Conservation (phyloP, 257 asterid genomes). For the Anisodus acutangulus region DNA sequence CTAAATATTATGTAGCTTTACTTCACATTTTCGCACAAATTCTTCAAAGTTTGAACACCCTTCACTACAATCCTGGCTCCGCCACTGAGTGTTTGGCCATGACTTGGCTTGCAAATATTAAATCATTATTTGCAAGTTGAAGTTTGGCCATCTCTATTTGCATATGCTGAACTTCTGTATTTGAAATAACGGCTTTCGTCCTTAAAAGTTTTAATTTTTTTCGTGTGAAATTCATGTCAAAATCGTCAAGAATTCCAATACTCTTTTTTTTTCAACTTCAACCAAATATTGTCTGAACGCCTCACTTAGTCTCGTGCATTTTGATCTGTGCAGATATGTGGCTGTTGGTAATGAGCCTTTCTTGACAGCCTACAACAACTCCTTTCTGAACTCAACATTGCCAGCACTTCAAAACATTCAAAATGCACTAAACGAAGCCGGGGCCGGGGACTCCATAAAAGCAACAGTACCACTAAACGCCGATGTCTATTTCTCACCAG, state of each 20-base stretch:
- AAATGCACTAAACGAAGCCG: slow-evolving; percentile 54
- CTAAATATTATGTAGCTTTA: too few species aligned
- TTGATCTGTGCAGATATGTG: slow-evolving; percentile 40
- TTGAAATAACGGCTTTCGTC: neutral
- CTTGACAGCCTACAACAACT: slow-evolving; percentile 46
- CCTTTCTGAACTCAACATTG: slow-evolving; percentile 47
- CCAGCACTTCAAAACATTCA: slow-evolving; percentile 53
- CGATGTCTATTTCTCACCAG: slow-evolving; percentile 49
- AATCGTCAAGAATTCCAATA: neutral
- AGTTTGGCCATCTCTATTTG: neutral
- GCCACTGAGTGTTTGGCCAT: too few species aligned
- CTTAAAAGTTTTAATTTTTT: neutral
- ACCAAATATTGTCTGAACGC: neutral
- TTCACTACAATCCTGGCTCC: too few species aligned
- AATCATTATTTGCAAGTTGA: slow-evolving; percentile 1
- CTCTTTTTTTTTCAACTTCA: too few species aligned
- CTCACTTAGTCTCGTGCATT: neutral
- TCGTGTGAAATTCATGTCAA: neutral
- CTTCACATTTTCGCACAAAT: too few species aligned
- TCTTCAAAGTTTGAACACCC: too few species aligned
- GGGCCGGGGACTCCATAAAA: slow-evolving; percentile 38
- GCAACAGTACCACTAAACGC: slow-evolving; percentile 57
- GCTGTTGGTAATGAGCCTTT: slow-evolving; percentile 61
- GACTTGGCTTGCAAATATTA: too few species aligned
- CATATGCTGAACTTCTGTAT: neutral